Base-by-base conservation (phyloP, 2,329 filamentous ascomycete species). In the Ilyonectria destructans region DNA sequence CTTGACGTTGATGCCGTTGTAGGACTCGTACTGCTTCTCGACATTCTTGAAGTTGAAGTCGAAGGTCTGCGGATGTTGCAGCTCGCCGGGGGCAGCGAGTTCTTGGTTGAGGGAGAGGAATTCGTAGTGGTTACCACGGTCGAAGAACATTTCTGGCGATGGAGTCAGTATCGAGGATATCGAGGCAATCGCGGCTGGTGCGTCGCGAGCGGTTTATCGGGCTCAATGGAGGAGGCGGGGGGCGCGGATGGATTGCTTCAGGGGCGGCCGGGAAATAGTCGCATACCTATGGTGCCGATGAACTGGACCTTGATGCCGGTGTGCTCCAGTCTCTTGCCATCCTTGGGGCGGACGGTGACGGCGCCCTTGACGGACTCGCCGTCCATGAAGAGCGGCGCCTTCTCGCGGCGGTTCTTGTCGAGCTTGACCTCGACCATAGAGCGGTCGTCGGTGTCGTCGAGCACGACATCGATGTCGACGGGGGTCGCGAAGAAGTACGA, bases 11-110 rank as follows among this genome's bases (percentile, higher is more conserved):
- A 99, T 99, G 79, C 96, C 96, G 81, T 97, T 97, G 88, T 99
- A 99, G 73, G 95, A 98, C 85, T 99, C 97, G 88, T 99, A 99
- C 83, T 97, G 95, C 87, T 99, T 99, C 89, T 99, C 96, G 77
- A 99, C 95, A 82, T 98, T 99, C 84, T 98, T 98, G 90, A 99
- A 99, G 86, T 98, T 97, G 90, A 99, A 99, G 75, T 97, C 94
- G 82, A 97, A 98, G 56, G 95, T 98, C 85, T 99, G 96, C 49
- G 96, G 96, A 84, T 99, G 97, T 81, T 98, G 96, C 65, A 99
- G 92, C 86, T 99, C 96, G 82, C 96, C 96, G 2, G 96, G 96
- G 19, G 96, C 95, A 19, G 96, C 96, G 46, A 99, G 91, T 84
- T 99, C 96, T 83, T 98, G 97, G 77, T 96, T 96, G 31, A 98